phyloP scores from a whole-genome alignment of 148 eudicot genomes.

The Linanthus parryae region DNA sequence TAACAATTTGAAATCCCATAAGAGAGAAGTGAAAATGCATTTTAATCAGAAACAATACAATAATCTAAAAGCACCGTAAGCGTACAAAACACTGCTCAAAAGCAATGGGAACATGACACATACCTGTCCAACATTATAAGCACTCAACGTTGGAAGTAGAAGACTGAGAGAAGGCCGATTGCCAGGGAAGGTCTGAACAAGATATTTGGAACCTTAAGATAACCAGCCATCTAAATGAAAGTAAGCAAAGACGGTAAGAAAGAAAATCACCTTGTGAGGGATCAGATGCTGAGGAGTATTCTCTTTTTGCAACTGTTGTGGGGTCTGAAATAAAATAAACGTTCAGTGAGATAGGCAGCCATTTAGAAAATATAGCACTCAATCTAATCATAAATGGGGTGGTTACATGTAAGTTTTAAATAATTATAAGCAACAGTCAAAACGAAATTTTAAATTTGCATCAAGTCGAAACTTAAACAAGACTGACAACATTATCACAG shows the following conservation, averaged over 20 bases:
- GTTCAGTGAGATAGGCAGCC: conserved; percentile 9
- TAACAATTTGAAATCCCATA: too few relatives aligned
- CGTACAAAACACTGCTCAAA: too few relatives aligned
- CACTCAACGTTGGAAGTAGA: conserved; percentile 83
- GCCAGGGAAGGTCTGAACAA: conserved; percentile 83
- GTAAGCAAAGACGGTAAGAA: neutral
- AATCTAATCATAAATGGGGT: too few relatives aligned
- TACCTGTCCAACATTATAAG: conserved; percentile 94
- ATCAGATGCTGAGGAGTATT: conserved; percentile 76
- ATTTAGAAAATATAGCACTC: neutral
- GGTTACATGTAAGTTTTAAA: too few relatives aligned
- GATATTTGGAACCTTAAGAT: conserved; percentile 7
- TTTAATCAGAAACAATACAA: too few relatives aligned
- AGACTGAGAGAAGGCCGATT: conserved; percentile 96
- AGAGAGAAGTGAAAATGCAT: too few relatives aligned
- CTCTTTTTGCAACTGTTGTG: conserved; percentile 77
- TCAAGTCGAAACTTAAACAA: too few relatives aligned
- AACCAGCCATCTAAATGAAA: conserved; percentile 5
- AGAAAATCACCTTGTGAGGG: conserved; percentile 68
- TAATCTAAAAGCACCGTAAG: too few relatives aligned
- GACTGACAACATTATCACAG: too few relatives aligned
- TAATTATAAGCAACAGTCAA: too few relatives aligned
- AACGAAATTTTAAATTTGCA: too few relatives aligned
- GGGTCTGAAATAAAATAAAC: conserved; percentile 47
- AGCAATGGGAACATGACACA: conserved; percentile 8